Evolutionary conservation across 2,329 filamentous ascomycete genomes (phyloP), one percentile per base, ranked within the genome.

Genomic region (Metarhizium sp.): DNA sequence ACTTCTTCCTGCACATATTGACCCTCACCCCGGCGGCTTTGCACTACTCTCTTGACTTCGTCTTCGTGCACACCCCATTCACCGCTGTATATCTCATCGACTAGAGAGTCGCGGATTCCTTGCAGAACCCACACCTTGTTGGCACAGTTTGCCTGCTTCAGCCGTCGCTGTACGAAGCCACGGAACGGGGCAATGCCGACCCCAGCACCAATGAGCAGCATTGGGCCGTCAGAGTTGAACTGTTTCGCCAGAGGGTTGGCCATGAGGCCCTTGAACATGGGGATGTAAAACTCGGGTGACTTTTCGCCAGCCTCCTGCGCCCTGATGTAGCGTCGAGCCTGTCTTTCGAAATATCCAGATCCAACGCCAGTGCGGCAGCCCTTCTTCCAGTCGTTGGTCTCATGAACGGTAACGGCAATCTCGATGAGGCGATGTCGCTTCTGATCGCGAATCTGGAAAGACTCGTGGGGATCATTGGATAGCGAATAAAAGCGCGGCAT

Each of bases 401-500:
- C 90, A 69, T 97, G 94, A 58, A 99, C 85, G 7, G 92, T 95
- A 56, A 99, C 94, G n/a, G 94, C 94, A 65, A 97, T 88, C 74
- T 97, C 94, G 64, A 99, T 86, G 57, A 97, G 75, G 34, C 92
- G 88, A 60, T 88, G 87, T 61, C 82, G 80, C 60, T 87, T 82
- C 43, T 83, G 81, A 59, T 87, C 87, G 59, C 84, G 81, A 25
- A 85, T 80, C 59, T 81, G 80, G 58, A 81, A 88, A 7, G 79
- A 80, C 62, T 95, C 84, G 60, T 94, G 89, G 0, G 94, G 94
- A 66, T 99, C 94, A 69, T 96, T 96, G 54, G 92, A 96, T 14
- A 99, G 84, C 4, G 92, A 97, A 75, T 99, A 99, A 77, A 99
- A 99, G 58, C 94, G 88, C 2, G 94, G 94, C 92, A 97, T 97